Base-by-base conservation (phyloP, 129 eudicot species). In the Solidago caesia region DNA sequence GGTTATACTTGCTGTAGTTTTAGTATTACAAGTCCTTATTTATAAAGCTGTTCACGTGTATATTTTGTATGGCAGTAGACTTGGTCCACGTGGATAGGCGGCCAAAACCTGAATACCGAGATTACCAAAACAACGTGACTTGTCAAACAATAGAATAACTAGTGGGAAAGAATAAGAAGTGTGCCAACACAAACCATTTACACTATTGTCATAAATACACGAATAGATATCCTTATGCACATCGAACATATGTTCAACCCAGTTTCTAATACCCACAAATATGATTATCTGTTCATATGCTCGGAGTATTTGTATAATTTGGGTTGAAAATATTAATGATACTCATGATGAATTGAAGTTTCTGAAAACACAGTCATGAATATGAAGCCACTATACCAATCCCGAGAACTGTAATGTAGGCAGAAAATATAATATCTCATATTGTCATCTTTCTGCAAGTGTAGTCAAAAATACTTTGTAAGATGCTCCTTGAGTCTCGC, bases 381-480 rank as follows among this genome's bases (percentile, higher is more conserved):
- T 80, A 67, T 67, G 65, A 67, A 73, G 8, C 42, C 26, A 71
- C 63, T 13, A 70, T 51, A 78, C 13, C 10, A 51, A 44, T 49
- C 39, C 46, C 13, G 44, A 45, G 14, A 72, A 43, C 10, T 6
- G 33, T 15, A 27, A 44, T 13, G 12, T 51, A 70, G 44, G 45
- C 47, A 74, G 4, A 16, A 62, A n/a, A 14, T 2, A 0, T 6
- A 25, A 41, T 4, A 68, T 77, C 73, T 85, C 87, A 87, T 14
- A 21, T 51, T 64, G 77, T 51, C 75, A 89, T 83, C 79, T 84
- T 86, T 71, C 77, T 90, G 77, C 92, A 88, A 16, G 98, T 87
- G 72, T 78, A 83, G 78, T 94, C 99, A 56, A 88, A 94, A 33
- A 90, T 15, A 13, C 64, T 29, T 76, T 88, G 96, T 47, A 88